Percentiles rank a stretch among this genome's conserved stretches.
These are phyloP conservation scores for Sambucus nigra DNA, from an alignment of 129 eudicot genomes.

Conservation along the genomic window DNA sequence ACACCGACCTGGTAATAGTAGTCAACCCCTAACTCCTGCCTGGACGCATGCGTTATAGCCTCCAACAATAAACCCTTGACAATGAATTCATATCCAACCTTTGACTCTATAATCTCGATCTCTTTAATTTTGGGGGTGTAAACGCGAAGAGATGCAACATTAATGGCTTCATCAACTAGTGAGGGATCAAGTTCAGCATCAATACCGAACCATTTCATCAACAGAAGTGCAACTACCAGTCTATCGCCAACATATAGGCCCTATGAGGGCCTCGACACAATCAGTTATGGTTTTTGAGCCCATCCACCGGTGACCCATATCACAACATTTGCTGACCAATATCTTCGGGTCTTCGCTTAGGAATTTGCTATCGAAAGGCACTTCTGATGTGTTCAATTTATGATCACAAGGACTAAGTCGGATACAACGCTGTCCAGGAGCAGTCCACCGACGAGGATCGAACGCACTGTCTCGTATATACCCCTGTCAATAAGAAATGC, in stretches of 20 bases:
- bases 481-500: conserved; percentile 33
- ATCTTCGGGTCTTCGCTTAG: conserved; percentile 37
- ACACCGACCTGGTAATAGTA: conserved; percentile 85
- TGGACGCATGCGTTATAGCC: conserved; percentile 76
- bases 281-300: conserved; percentile 79
- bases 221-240: conserved; percentile 46
- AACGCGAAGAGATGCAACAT: conserved; percentile 41
- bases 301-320: conserved; percentile 88
- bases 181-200: conserved; percentile 46
- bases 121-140: conserved; percentile 42
- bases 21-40: conserved; percentile 36
- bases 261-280: conserved; percentile 90
- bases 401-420: conserved; percentile 66
- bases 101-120: conserved; percentile 43
- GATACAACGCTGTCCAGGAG: conserved; percentile 75
- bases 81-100: conserved; percentile 50
- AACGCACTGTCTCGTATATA: conserved; percentile 78
- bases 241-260: conserved; percentile 93
- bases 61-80: conserved; percentile 72
- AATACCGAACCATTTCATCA: conserved; percentile 83
- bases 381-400: conserved; percentile 55
- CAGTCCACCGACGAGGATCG: conserved; percentile 86
- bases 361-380: conserved; percentile 47
- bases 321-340: conserved; percentile 59
- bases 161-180: conserved; percentile 48